Percentiles rank a stretch among this genome's conserved stretches.
Evolutionary conservation across 495 filamentous ascomycete species (phyloP).

Genomic region (Copromyces sp.): DNA sequence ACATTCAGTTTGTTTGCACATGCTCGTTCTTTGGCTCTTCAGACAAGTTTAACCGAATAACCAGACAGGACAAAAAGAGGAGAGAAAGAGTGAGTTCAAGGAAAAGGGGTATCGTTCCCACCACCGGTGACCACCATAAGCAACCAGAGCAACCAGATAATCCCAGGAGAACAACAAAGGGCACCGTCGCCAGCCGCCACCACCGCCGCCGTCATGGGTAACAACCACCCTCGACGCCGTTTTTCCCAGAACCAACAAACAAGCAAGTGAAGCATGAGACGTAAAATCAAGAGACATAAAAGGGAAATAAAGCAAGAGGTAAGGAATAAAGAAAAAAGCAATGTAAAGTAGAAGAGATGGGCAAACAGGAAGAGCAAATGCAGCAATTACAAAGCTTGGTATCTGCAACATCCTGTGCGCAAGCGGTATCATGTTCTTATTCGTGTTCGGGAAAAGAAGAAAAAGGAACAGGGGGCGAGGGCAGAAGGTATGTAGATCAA

Average conservation of each 20-base stretch:
- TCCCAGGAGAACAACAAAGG: not conserved
- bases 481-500: not conserved
- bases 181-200: not conserved
- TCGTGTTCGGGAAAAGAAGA: not conserved
- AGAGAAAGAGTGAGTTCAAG: not conserved
- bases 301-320: not conserved
- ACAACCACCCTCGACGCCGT: not conserved
- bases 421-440: not conserved
- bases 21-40: not conserved
- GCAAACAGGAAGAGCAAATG: not conserved
- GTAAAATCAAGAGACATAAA: conserved; percentile 24
- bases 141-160: not conserved
- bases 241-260: not conserved
- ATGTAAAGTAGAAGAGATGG: not conserved
- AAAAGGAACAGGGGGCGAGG: not conserved
- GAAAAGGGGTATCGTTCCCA: not conserved
- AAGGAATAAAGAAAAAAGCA: not conserved
- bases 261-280: conserved; percentile 25
- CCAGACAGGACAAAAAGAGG: not conserved
- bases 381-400: conserved; percentile 1
- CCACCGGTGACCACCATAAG: not conserved
- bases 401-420: not conserved
- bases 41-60: not conserved
- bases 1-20: not conserved
- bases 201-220: not conserved